Conservation (phyloP, 2,329 filamentous ascomycete species). For the Scedosporium aurantiacum region DNA sequence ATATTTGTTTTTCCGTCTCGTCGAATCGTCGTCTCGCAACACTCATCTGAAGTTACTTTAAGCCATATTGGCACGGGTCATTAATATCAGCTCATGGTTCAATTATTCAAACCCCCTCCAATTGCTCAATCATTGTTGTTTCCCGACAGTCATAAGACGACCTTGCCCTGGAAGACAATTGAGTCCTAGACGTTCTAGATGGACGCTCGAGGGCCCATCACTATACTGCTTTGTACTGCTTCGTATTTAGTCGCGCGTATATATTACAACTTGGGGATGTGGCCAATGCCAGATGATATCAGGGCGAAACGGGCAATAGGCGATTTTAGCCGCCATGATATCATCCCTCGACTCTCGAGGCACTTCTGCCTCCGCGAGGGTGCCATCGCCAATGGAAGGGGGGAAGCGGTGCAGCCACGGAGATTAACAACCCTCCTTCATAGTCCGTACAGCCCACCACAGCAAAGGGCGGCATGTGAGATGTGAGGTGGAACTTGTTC, state of each 20-base stretch:
- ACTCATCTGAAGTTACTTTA: background rate
- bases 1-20: background rate
- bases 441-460: too few relatives aligned
- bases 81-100: background rate
- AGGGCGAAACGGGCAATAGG: background rate
- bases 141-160: background rate
- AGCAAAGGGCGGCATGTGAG: too few relatives aligned
- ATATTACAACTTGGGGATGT: background rate
- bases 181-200: background rate
- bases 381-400: background rate
- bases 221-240: background rate
- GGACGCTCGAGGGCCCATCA: background rate
- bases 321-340: constrained; percentile 1
- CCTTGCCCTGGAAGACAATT: background rate
- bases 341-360: background rate
- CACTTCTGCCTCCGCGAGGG: background rate
- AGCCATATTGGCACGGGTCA: background rate
- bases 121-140: background rate
- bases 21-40: background rate
- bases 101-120: background rate
- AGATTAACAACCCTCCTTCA: too few relatives aligned
- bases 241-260: background rate
- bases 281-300: background rate
- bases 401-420: background rate
- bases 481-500: too few relatives aligned